Conservation (phyloP, 768 basidiomycete genomes). For the Tulasnella sp. region DNA sequence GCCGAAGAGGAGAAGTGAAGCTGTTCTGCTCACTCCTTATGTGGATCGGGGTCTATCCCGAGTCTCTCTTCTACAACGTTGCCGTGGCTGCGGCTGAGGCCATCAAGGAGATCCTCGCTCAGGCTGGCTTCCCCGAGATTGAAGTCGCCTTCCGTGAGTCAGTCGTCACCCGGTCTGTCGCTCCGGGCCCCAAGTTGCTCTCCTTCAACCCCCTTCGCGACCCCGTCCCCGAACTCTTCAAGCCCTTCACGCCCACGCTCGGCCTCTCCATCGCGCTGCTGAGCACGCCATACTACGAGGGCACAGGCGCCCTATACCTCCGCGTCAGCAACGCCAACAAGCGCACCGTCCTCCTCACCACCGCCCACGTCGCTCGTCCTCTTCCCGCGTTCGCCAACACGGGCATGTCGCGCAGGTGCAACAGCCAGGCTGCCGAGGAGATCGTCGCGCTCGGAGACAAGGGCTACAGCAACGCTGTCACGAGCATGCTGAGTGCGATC, state of each 20-base stretch:
- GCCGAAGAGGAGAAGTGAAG: constrained; percentile 21
- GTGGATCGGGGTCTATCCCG: constrained; percentile 23
- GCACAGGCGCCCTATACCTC: constrained; percentile 30
- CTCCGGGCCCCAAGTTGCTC: constrained; percentile 25
- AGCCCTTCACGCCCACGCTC: no score
- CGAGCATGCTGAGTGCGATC: constrained; percentile 24
- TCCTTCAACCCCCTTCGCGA: constrained; percentile 22
- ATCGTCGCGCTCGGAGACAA: constrained; percentile 26
- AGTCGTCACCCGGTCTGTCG: constrained; percentile 21
- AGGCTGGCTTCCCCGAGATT: constrained; percentile 21
- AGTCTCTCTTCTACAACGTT: constrained; percentile 21
- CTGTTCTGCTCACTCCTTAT: constrained; percentile 21
- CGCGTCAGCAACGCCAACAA: constrained; percentile 21
- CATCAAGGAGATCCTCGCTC: constrained; percentile 19
- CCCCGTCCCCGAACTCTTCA: constrained; percentile 26
- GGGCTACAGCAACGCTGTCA: constrained; percentile 23
- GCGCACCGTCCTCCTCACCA: constrained; percentile 25
- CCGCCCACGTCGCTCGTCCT: no score
- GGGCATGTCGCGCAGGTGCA: constrained; percentile 18
- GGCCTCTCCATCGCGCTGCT: constrained; percentile 28
- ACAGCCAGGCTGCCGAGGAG: constrained; percentile 24
- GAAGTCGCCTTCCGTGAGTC: constrained; percentile 25
- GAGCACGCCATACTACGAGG: constrained; percentile 27
- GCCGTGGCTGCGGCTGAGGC: constrained; percentile 21
- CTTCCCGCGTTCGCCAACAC: constrained; percentile 25